phyloP scores from a whole-genome alignment of 805 yeast genomes.

The Suhomyces pyralidae region DNA sequence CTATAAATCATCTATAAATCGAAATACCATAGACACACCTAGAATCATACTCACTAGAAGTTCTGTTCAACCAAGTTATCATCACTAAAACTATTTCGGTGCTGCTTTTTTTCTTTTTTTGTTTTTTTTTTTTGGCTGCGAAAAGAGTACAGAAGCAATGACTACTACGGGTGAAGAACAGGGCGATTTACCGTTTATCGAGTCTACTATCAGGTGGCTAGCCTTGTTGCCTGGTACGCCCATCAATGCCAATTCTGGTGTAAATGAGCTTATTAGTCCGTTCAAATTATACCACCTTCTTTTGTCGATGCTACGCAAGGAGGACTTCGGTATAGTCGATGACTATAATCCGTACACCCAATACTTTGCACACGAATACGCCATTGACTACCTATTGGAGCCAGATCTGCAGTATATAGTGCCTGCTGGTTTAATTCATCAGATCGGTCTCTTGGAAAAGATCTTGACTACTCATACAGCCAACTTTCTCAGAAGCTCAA shows the following conservation, averaged over 20 bases:
- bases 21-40: too few relatives aligned
- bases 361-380: background rate
- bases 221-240: conserved; percentile 20
- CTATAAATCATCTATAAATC: too few relatives aligned
- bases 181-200: conserved; percentile 6
- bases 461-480: background rate
- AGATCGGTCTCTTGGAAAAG: conserved; percentile 4
- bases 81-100: too few relatives aligned
- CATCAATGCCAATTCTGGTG: conserved; percentile 3
- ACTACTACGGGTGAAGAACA: too few relatives aligned
- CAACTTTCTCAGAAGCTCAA: background rate
- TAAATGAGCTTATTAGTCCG: conserved; percentile 14
- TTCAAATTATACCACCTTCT: conserved; percentile 12
- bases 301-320: conserved; percentile 12
- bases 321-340: conserved; percentile 9
- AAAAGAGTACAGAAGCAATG: background rate
- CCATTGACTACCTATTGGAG: conserved; percentile 4
- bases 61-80: too few relatives aligned
- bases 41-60: too few relatives aligned
- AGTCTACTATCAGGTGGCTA: conserved; percentile 22
- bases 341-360: background rate
- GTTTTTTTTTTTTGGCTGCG: background rate
- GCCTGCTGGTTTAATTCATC: conserved; percentile 3
- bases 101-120: too few relatives aligned
- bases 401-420: conserved; percentile 5